Conservation (phyloP, 371 early-diverging fungal genomes). For the Syncephalis fuscata region DNA sequence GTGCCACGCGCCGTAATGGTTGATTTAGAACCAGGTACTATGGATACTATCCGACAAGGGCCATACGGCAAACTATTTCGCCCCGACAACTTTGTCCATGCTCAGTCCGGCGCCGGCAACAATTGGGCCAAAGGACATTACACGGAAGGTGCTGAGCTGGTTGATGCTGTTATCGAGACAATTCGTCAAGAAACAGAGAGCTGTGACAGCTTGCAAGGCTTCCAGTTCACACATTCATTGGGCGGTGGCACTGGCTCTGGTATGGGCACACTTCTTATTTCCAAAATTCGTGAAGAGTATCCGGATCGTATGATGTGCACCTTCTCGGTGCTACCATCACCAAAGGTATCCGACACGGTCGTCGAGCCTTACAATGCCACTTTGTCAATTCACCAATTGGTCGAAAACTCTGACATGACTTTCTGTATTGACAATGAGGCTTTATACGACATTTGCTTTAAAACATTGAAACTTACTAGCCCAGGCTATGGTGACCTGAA, state of each 20-base stretch:
- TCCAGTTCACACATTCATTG: constrained; percentile 92
- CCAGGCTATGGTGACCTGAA: constrained; percentile 85
- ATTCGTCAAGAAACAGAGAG: constrained; percentile 84
- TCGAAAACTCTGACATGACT: constrained; percentile 95
- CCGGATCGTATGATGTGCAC: constrained; percentile 96
- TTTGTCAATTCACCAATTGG: constrained; percentile 88
- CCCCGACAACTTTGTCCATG: constrained; percentile 83
- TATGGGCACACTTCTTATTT: constrained; percentile 80
- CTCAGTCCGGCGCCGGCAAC: constrained; percentile 89
- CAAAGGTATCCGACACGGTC: constrained; percentile 38
- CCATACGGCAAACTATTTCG: constrained; percentile 45
- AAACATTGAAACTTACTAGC: constrained; percentile 75
- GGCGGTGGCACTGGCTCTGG: constrained; percentile 95
- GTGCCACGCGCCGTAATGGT: constrained; percentile 94
- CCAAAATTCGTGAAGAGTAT: constrained; percentile 91
- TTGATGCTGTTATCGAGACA: constrained; percentile 80
- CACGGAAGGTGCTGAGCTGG: constrained; percentile 94
- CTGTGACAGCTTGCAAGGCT: constrained; percentile 87
- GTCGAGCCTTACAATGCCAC: constrained; percentile 98
- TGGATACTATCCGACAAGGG: constrained; percentile 82
- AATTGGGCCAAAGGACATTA: constrained; percentile 97
- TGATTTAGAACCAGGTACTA: constrained; percentile 98
- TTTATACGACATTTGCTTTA: constrained; percentile 90
- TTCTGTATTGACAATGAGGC: constrained; percentile 93
- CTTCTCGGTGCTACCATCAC: constrained; percentile 83